Evolutionary conservation across 352 stramenopile species (phyloP).

Genomic region (Pythium diclinum): DNA sequence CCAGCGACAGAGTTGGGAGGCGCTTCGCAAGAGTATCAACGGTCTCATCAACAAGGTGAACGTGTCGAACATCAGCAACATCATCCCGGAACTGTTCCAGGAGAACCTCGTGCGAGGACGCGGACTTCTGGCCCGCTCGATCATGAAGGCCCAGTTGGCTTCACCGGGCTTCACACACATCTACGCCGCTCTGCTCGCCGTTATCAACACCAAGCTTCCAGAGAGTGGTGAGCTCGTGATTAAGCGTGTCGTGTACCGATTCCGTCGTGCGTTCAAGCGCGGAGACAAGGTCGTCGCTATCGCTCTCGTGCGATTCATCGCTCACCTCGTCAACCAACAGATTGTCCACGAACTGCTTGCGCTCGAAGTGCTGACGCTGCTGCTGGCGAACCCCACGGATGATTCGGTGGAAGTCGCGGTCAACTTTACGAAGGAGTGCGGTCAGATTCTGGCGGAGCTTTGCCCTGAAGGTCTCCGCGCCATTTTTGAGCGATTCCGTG

Average conservation of each 20-base stretch:
- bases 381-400: slow-evolving; percentile 97
- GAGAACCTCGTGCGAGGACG: slow-evolving; percentile 97
- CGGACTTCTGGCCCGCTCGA: slow-evolving; percentile 90
- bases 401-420: slow-evolving; percentile 98
- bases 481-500: slow-evolving; percentile 97
- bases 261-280: slow-evolving; percentile 95
- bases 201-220: slow-evolving; percentile 99
- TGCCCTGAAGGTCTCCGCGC: slow-evolving; percentile 90
- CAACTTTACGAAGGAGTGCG: slow-evolving; percentile 96
- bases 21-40: slow-evolving; percentile 97
- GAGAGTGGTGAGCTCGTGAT: slow-evolving; percentile 96
- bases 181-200: slow-evolving; percentile 95
- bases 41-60: slow-evolving; percentile 98
- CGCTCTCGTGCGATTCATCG: slow-evolving; percentile 95
- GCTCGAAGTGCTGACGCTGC: slow-evolving; percentile 95
- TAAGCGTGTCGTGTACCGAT: slow-evolving; percentile 93
- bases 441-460: slow-evolving; percentile 83
- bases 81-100: slow-evolving; percentile 96
- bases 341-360: slow-evolving; percentile 97
- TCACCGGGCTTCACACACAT: slow-evolving; percentile 96
- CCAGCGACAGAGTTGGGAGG: slow-evolving; percentile 95
- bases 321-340: slow-evolving; percentile 98
- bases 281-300: slow-evolving; percentile 95
- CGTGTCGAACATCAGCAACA: slow-evolving; percentile 92
- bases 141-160: slow-evolving; percentile 96